Percentiles rank a stretch among this genome's conserved stretches.
Evolutionary conservation across 805 yeast genomes (phyloP).

Genomic region (Kuraishia capsulata): DNA sequence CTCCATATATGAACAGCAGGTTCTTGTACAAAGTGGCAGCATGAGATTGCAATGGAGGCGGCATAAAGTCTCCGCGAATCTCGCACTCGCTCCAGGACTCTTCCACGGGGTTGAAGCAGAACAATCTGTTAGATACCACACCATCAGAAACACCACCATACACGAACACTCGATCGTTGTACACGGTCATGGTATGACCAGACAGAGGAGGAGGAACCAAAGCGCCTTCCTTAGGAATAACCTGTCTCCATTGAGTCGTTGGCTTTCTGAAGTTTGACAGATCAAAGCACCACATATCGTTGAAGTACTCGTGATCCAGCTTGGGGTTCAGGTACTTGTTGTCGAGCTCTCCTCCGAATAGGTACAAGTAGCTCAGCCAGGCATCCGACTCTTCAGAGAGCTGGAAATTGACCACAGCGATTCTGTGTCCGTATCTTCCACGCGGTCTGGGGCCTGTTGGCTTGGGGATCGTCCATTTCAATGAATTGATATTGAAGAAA

Average conservation of each 20-base stretch:
- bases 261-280: constrained; percentile 78
- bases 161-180: constrained; percentile 68
- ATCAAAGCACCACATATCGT: constrained; percentile 82
- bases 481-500: constrained; percentile 70
- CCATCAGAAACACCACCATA: constrained; percentile 84
- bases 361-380: constrained; percentile 48
- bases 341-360: constrained; percentile 87
- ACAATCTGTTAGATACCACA: constrained; percentile 63
- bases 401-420: constrained; percentile 63
- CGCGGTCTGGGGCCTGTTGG: constrained; percentile 71
- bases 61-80: constrained; percentile 54
- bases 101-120: constrained; percentile 64
- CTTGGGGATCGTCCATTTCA: constrained; percentile 72
- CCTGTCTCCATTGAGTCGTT: constrained; percentile 74
- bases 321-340: neutral
- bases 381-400: constrained; percentile 26
- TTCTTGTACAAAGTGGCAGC: constrained; percentile 74
- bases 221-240: constrained; percentile 39
- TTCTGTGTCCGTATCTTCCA: constrained; percentile 92
- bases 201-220: constrained; percentile 35
- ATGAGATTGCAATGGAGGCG: constrained; percentile 89
- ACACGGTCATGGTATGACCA: constrained; percentile 82
- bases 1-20: constrained; percentile 80
- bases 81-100: constrained; percentile 65
- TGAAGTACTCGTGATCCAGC: constrained; percentile 67